Evolutionary conservation across 371 early-diverging fungal species (phyloP).

Genomic region (Lichtheimia corymbifera): DNA sequence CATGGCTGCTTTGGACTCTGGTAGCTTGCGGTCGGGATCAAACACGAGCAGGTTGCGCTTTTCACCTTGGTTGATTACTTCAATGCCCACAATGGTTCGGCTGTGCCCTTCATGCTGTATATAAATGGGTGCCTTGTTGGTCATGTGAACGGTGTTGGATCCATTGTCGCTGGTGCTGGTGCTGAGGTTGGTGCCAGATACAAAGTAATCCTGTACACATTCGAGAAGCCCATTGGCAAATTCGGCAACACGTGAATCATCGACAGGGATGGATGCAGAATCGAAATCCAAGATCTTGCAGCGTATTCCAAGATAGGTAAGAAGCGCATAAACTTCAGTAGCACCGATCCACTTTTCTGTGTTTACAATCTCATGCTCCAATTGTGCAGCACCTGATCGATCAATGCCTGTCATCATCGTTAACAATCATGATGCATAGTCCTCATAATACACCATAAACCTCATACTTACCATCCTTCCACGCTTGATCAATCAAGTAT

Average conservation of each 20-base stretch:
- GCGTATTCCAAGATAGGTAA: conserved; percentile 53
- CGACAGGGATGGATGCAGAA: conserved; percentile 10
- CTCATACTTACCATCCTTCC: conserved; percentile 39
- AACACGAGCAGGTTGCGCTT: conserved; percentile 59
- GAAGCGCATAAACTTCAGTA: conserved; percentile 60
- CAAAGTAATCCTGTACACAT: conserved; percentile 48
- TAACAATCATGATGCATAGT: no score
- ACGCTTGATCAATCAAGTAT: conserved; percentile 57
- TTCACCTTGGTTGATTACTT: conserved; percentile 30
- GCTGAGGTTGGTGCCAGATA: background rate
- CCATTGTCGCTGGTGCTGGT: conserved; percentile 11
- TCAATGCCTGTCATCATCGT: conserved; percentile 49
- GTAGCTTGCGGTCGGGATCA: conserved; percentile 59
- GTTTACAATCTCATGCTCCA: conserved; percentile 44
- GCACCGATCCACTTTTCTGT: conserved; percentile 74
- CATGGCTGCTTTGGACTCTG: background rate
- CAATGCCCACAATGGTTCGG: conserved; percentile 68
- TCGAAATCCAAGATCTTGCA: conserved; percentile 62
- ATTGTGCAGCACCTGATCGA: conserved; percentile 53
- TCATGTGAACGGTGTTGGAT: conserved; percentile 42
- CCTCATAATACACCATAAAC: background rate
- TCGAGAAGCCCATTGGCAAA: conserved; percentile 50
- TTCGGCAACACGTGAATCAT: no score
- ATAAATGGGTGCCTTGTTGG: conserved; percentile 65
- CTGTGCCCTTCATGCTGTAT: conserved; percentile 78